A percentile compares a stretch with the other conserved stretches of the same genome.
These are phyloP conservation scores for Ustilago lituana DNA, from an alignment of 1,284 basidiomycete genomes.

Conservation along the genomic window DNA sequence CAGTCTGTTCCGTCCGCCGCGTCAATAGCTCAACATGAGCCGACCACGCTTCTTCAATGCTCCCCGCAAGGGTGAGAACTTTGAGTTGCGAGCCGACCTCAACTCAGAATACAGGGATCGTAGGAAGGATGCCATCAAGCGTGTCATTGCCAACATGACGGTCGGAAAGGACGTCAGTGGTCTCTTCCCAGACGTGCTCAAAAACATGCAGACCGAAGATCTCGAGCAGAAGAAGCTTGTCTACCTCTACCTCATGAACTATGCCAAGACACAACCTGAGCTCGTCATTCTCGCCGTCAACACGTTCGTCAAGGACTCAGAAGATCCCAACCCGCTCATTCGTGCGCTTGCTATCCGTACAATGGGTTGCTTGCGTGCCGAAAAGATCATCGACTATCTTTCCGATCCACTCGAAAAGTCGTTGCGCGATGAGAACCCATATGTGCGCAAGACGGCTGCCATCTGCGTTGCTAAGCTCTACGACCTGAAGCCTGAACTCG, in stretches of 20 bases:
- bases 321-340: conserved; percentile 94
- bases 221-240: conserved; percentile 96
- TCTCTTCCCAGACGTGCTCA: conserved; percentile 91
- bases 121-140: conserved; percentile 97
- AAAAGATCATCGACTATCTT: conserved; percentile 98
- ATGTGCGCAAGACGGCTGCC: conserved; percentile 85
- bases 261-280: conserved; percentile 97
- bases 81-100: conserved; percentile 69
- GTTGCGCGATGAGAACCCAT: conserved; percentile 92
- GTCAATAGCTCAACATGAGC: conserved; percentile 53
- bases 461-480: conserved; percentile 94
- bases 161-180: conserved; percentile 97
- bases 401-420: conserved; percentile 91
- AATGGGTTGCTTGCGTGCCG: conserved; percentile 94
- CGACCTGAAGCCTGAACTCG: conserved; percentile 93
- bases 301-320: conserved; percentile 94
- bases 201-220: conserved; percentile 96
- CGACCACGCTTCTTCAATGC: conserved; percentile 67
- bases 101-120: conserved; percentile 95
- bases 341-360: conserved; percentile 95
- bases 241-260: conserved; percentile 98
- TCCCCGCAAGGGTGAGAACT: conserved; percentile 67
- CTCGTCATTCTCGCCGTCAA: conserved; percentile 97
- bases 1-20: too few relatives aligned
- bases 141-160: conserved; percentile 82